Evolutionary conservation across 1,139 yeast species (phyloP).

Genomic region (Sugiyamaella xylanicola): DNA sequence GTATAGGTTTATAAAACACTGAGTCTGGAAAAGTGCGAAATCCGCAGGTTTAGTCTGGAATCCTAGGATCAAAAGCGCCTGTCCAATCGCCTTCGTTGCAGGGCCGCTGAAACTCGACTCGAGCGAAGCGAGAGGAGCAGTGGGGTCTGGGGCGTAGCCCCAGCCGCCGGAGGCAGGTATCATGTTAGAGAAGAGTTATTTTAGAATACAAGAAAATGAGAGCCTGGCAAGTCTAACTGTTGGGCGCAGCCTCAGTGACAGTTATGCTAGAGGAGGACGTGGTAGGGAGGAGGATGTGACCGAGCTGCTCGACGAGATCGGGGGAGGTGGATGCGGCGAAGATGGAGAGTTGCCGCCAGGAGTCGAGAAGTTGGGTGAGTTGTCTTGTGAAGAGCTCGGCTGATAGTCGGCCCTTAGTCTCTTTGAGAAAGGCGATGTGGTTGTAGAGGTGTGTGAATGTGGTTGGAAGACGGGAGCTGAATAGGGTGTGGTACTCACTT

Average conservation of each 20-base stretch:
- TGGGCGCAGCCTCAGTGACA: not conserved
- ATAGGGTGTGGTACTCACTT: slow-evolving; percentile 19
- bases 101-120: not conserved
- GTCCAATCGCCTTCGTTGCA: too few relatives aligned
- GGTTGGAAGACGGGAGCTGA: slow-evolving; percentile 18
- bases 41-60: too few relatives aligned
- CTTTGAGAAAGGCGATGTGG: not conserved
- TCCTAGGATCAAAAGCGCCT: too few relatives aligned
- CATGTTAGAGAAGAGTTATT: too few relatives aligned
- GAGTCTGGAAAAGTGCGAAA: too few relatives aligned
- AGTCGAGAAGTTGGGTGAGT: slow-evolving; percentile 17
- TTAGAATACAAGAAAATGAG: too few relatives aligned
- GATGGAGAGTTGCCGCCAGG: slow-evolving; percentile 11
- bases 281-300: too few relatives aligned
- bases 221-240: too few relatives aligned
- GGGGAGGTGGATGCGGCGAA: slow-evolving; percentile 3
- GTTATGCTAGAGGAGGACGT: too few relatives aligned
- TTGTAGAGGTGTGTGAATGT: slow-evolving; percentile 16
- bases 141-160: not conserved
- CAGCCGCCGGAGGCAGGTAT: not conserved
- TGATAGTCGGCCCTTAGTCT: slow-evolving; percentile 23
- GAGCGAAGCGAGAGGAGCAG: not conserved
- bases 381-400: slow-evolving; percentile 25
- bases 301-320: too few relatives aligned
- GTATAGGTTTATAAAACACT: too few relatives aligned